Conservation (phyloP, 768 basidiomycete species). For the Leccinum subgranulosum region DNA sequence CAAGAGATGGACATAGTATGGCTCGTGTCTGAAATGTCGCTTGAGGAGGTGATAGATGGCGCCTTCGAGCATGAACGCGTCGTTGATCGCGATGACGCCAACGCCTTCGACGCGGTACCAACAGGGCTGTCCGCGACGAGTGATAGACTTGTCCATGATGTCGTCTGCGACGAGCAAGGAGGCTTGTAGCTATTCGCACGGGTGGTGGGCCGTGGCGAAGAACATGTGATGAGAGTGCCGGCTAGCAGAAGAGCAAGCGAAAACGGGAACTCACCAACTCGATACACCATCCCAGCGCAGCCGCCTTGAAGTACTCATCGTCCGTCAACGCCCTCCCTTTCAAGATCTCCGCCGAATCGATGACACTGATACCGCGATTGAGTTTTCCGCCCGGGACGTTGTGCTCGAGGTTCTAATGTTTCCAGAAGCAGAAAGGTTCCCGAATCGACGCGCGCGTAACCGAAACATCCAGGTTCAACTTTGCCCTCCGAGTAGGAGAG, state of each 20-base stretch:
- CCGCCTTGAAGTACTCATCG: constrained; percentile 38
- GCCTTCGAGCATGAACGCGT: constrained; percentile 92
- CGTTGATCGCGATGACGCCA: constrained; percentile 90
- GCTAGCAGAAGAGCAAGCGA: background rate
- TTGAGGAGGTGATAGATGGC: constrained; percentile 91
- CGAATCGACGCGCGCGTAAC: background rate
- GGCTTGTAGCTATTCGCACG: constrained; percentile 59
- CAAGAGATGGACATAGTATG: constrained; percentile 85
- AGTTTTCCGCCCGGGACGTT: constrained; percentile 96
- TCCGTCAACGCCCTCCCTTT: constrained; percentile 66
- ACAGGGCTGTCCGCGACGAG: constrained; percentile 91
- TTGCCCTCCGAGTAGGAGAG: background rate
- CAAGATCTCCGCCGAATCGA: constrained; percentile 89
- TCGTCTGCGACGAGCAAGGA: constrained; percentile 93
- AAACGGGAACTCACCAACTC: constrained; percentile 59
- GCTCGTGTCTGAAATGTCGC: constrained; percentile 73
- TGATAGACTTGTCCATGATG: constrained; percentile 95
- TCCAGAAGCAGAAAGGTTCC: background rate
- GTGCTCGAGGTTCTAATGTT: constrained; percentile 73
- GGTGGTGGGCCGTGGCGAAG: background rate
- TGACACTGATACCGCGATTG: constrained; percentile 94
- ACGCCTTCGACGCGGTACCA: constrained; percentile 71
- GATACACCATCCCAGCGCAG: constrained; percentile 91
- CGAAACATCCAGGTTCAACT: background rate
- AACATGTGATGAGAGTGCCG: background rate